A percentile compares a stretch with the other conserved stretches of the same genome.
phyloP scores from a whole-genome alignment of 177 flowering plant species.

The Tripterygium wilfordii region DNA sequence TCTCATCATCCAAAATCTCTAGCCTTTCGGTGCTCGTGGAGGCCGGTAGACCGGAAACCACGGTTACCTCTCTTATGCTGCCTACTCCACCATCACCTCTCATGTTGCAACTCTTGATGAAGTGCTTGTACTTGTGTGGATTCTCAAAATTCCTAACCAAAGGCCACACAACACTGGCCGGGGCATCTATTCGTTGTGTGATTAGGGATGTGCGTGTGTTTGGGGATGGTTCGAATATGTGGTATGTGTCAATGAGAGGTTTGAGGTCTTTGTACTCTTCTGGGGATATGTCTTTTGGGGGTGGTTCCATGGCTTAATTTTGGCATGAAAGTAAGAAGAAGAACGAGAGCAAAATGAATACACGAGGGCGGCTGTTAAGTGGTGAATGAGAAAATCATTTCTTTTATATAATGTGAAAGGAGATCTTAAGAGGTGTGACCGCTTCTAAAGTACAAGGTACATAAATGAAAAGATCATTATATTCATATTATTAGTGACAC shows the following conservation, averaged over 20 bases:
- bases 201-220: constrained; percentile 69
- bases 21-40: constrained; percentile 77
- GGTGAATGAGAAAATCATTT: no score
- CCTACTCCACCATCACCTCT: constrained; percentile 68
- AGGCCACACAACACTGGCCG: constrained; percentile 67
- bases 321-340: no score
- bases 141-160: constrained; percentile 67
- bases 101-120: constrained; percentile 75
- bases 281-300: constrained; percentile 38
- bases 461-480: no score
- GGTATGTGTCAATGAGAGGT: constrained; percentile 38
- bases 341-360: no score
- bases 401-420: no score
- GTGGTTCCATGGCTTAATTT: background rate
- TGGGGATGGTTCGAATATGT: constrained; percentile 34
- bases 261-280: constrained; percentile 52
- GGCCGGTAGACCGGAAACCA: constrained; percentile 85
- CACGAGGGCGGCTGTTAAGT: no score
- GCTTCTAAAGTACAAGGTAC: no score
- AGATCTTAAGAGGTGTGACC: no score
- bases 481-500: no score
- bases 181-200: constrained; percentile 64
- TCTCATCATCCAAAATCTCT: constrained; percentile 82
- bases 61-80: constrained; percentile 72
- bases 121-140: constrained; percentile 85